phyloP scores from a whole-genome alignment of 2,329 filamentous ascomycete species.

The Calonectria honghensis region DNA sequence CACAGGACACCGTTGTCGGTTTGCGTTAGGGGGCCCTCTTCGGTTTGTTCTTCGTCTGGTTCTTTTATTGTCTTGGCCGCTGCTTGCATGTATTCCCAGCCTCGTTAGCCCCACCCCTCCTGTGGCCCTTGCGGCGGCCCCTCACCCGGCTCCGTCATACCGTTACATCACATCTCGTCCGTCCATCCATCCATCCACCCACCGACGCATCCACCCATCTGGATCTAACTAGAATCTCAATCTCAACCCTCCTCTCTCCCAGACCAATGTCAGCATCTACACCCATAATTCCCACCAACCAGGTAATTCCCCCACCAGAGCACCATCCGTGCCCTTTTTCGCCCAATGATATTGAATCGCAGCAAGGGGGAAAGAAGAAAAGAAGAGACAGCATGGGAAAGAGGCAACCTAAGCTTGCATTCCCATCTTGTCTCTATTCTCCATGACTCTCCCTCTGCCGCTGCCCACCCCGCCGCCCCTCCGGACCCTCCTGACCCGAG shows the following conservation, averaged over 20 bases:
- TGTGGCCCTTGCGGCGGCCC: not conserved
- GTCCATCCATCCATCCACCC: conserved; percentile 18
- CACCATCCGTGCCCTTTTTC: not conserved
- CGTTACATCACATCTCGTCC: conserved; percentile 28
- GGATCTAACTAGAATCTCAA: conserved; percentile 32
- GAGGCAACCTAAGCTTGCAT: conserved; percentile 2
- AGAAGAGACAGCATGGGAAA: not conserved
- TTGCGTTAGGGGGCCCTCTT: conserved; percentile 10
- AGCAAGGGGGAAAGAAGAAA: not conserved
- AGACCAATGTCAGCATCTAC: conserved; percentile 1
- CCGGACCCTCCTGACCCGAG: conserved; percentile 5
- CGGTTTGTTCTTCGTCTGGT: not conserved
- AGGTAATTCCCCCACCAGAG: conserved; percentile 2
- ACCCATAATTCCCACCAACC: not conserved
- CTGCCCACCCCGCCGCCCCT: conserved; percentile 23
- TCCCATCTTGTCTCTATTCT: conserved; percentile 3
- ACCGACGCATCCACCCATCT: conserved; percentile 13
- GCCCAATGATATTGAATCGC: not conserved
- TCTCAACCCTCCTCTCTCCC: conserved; percentile 22
- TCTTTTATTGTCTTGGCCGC: conserved; percentile 9
- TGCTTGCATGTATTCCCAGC: not conserved
- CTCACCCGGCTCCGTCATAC: conserved; percentile 19
- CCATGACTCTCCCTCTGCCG: conserved; percentile 4
- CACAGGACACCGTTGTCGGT: not conserved
- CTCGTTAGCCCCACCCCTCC: not conserved